Base-by-base conservation (phyloP, 1,139 yeast genomes). In the Candida neerlandica region DNA sequence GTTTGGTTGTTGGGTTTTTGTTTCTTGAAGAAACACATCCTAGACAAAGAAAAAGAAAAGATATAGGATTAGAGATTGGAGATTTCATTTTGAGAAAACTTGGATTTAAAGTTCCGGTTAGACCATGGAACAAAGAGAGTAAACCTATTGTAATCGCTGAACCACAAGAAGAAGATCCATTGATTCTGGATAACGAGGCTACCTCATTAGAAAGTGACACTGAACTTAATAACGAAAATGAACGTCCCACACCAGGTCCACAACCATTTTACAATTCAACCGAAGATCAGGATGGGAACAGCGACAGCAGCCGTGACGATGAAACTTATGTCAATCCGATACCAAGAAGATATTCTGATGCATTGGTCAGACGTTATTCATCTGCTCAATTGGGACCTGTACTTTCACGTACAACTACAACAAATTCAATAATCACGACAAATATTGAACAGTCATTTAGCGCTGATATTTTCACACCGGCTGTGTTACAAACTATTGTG, bases 21-120 rank as follows among this genome's bases (percentile, higher is more conserved):
- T 82, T 83, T 55, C 63, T 84, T 40, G 86, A 84, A 58, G 89
- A 84, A 61, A 81, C 87, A 3, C 85, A 81, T 57, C 75, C 70
- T 19, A 63, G 64, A 32, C 64, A 64, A 47, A 73, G 67, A 55
- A 56, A 70, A 50, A 65, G 70, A 47, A 67, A 71, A 49, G 88
- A 83, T 59, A 54, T 62, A 39, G 85, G 86, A 1, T 60, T 82
- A 6, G 82, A 74, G 32, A 42, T 80, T 10, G 87, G 87, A 12
- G 84, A 81, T 55, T 57, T 58, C 45, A 55, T 82, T 34, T 57
- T 70, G 56, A 55, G 57, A 11, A 48, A 58, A 18, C 51, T 79
- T 5, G 78, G 81, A 1, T 59, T 61, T 38, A 48, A 54, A 6
- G 57, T 65, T 3, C 70, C 70, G 7, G 47, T 40, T 2, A 64